These are phyloP conservation scores for Chaetomiaceae sp. DNA, from an alignment of 2,329 filamentous ascomycete species.

Conservation along the genomic window DNA sequence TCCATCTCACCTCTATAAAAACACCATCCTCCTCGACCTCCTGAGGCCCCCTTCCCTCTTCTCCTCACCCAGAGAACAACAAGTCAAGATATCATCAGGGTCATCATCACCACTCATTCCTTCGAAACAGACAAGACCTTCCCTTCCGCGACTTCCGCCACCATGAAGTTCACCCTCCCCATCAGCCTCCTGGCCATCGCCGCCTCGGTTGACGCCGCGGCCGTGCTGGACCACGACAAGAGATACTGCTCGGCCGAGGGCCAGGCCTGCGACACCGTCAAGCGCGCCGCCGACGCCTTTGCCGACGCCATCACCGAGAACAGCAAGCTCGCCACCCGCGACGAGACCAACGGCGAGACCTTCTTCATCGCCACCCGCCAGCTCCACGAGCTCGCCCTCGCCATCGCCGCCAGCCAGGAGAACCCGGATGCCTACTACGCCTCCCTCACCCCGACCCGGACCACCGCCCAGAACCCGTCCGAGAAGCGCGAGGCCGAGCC, in stretches of 20 bases:
- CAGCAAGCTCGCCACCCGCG: conserved; percentile 28
- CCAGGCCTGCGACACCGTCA: conserved; percentile 29
- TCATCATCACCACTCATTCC: conserved; percentile 2
- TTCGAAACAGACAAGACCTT: background rate
- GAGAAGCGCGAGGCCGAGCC: conserved; percentile 19
- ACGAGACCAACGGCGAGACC: conserved; percentile 33
- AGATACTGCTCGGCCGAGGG: conserved; percentile 23
- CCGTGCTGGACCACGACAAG: conserved; percentile 26
- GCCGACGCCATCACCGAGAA: conserved; percentile 27
- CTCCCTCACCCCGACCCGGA: conserved; percentile 28
- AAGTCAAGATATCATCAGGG: conserved; percentile 3
- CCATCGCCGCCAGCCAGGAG: conserved; percentile 32
- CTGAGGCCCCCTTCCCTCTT: background rate
- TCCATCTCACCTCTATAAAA: conserved; percentile 8
- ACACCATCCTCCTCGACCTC: background rate
- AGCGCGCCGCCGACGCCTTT: conserved; percentile 37
- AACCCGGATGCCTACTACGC: conserved; percentile 33
- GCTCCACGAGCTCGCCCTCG: conserved; percentile 36
- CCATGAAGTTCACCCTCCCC: conserved; percentile 30
- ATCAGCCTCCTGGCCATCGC: conserved; percentile 26
- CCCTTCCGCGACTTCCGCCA: conserved; percentile 7
- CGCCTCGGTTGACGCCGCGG: conserved; percentile 27
- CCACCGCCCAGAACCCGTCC: too few relatives aligned
- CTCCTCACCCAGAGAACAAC: conserved; percentile 3
- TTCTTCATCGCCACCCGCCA: conserved; percentile 38